phyloP scores from a whole-genome alignment of 2,329 filamentous ascomycete species.

The Colletotrichum sp. region DNA sequence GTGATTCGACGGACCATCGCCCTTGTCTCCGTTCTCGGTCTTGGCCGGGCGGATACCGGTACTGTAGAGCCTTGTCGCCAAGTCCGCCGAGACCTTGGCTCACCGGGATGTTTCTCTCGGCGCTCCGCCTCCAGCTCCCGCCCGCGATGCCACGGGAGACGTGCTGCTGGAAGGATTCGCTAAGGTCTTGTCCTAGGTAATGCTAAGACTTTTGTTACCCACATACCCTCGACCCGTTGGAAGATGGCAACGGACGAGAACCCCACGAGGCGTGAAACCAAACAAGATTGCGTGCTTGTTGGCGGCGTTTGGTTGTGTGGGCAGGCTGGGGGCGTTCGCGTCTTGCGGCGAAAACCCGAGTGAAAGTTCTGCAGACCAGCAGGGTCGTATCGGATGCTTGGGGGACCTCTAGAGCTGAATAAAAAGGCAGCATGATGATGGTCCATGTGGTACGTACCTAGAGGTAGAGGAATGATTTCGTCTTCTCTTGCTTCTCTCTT shows the following conservation, averaged over 20 bases:
- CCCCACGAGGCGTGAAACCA: conserved; percentile 4
- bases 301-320: neutral
- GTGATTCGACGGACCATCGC: neutral
- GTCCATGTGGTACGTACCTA: neutral
- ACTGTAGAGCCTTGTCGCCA: neutral
- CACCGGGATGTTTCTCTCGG: neutral
- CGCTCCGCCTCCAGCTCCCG: neutral
- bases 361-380: neutral
- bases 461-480: neutral
- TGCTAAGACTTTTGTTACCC: neutral
- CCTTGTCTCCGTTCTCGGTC: neutral
- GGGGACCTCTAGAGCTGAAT: neutral
- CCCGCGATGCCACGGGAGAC: neutral
- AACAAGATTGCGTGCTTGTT: conserved; percentile 18
- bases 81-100: conserved; percentile 17
- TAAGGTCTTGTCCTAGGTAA: conserved; percentile 21
- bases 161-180: neutral
- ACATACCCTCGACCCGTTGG: neutral
- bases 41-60: conserved; percentile 16
- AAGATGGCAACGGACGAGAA: neutral
- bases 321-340: neutral
- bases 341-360: neutral
- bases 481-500: neutral
- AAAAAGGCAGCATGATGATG: neutral
- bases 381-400: neutral